phyloP scores from a whole-genome alignment of 1,139 yeast species.

The Pichia sp. region DNA sequence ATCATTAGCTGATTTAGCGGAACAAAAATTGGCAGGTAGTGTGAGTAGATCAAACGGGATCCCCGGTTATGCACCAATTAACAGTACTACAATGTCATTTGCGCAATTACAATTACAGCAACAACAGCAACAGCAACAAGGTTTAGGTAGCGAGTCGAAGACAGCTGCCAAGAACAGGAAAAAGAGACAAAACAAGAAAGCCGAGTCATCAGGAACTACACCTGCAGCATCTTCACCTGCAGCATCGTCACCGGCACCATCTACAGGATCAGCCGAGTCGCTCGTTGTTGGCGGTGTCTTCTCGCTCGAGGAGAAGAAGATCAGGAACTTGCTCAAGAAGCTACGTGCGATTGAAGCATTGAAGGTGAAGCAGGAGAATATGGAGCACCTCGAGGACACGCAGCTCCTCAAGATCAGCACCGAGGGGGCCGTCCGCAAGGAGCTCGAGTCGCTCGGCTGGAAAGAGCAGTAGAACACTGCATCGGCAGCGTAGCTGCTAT shows the following conservation, averaged over 20 bases:
- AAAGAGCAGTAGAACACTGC: not conserved
- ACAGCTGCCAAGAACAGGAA: constrained; percentile 67
- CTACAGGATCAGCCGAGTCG: constrained; percentile 20
- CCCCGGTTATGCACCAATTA: not conserved
- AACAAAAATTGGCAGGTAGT: constrained; percentile 26
- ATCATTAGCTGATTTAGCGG: constrained; percentile 52
- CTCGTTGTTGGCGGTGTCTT: constrained; percentile 54
- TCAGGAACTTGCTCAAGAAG: constrained; percentile 83
- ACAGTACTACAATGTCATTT: constrained; percentile 18
- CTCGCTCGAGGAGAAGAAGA: constrained; percentile 82
- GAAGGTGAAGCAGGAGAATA: constrained; percentile 75
- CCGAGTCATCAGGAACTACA: constrained; percentile 25
- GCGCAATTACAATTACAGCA: constrained; percentile 29
- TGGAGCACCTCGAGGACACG: constrained; percentile 86
- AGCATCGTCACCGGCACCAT: constrained; percentile 7
- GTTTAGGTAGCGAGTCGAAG: constrained; percentile 33
- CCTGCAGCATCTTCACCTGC: constrained; percentile 27
- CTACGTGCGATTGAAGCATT: constrained; percentile 87
- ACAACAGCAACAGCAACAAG: constrained; percentile 26
- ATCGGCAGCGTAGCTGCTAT: too few species aligned
- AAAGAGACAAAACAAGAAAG: constrained; percentile 66
- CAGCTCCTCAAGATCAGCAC: constrained; percentile 85
- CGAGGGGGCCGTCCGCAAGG: constrained; percentile 71
- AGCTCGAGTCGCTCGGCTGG: constrained; percentile 64
- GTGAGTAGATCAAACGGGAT: constrained; percentile 9